phyloP scores from a whole-genome alignment of 176 grass and related monocot species.

The Carex cristatella region DNA sequence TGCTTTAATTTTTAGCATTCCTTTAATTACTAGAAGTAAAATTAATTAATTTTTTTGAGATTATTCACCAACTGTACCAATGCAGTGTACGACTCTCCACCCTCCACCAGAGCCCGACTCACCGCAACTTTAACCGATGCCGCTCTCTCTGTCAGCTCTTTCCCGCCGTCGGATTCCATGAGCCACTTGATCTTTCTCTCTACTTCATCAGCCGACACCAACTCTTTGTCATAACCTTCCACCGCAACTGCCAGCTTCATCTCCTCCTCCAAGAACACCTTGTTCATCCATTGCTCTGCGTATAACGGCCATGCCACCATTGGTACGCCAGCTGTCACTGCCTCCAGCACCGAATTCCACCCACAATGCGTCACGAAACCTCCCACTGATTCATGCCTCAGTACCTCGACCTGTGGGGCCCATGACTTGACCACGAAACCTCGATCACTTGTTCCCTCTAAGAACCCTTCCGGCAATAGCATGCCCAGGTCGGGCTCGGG shows the following conservation, averaged over 20 bases:
- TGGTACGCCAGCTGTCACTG: constrained; percentile 24
- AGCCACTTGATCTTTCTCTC: constrained; percentile 31
- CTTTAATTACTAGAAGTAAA: background rate
- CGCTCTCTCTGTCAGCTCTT: constrained; percentile 32
- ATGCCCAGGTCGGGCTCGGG: background rate
- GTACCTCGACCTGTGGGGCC: constrained; percentile 31
- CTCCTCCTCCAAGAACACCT: constrained; percentile 40
- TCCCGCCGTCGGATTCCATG: constrained; percentile 14
- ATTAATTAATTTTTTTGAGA: constrained; percentile 4
- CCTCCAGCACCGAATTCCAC: constrained; percentile 31
- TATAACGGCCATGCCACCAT: constrained; percentile 39
- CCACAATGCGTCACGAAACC: constrained; percentile 31
- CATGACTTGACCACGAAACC: constrained; percentile 35
- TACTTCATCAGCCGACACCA: constrained; percentile 29
- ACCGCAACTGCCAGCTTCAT: constrained; percentile 29
- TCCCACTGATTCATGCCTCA: constrained; percentile 14
- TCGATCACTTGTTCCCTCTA: constrained; percentile 17
- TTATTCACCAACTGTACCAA: constrained; percentile 21
- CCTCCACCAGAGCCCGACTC: constrained; percentile 27
- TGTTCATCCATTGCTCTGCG: constrained; percentile 37
- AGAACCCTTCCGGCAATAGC: constrained; percentile 25
- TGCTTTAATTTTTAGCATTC: background rate
- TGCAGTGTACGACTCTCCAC: constrained; percentile 39
- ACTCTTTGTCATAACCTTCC: constrained; percentile 28
- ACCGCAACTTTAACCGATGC: constrained; percentile 21